Evolutionary conservation across 2,329 filamentous ascomycete species (phyloP).

Genomic region (Fusarium torreyae): DNA sequence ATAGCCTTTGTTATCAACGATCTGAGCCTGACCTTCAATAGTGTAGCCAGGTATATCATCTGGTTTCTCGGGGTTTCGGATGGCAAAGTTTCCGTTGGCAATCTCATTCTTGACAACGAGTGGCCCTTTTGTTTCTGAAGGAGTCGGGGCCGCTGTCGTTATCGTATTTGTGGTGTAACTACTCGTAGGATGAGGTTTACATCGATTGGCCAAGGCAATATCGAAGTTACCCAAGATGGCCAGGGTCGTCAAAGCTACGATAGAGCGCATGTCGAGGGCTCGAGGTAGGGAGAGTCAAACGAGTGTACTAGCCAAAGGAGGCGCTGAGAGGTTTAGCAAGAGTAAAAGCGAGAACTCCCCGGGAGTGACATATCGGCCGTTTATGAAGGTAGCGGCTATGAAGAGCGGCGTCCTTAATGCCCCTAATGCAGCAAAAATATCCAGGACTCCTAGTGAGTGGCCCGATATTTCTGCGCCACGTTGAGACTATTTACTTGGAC

Average conservation of each 20-base stretch:
- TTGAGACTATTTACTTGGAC: slow-evolving; percentile 1
- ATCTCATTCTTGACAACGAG: slow-evolving; percentile 19
- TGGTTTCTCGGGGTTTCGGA: background rate
- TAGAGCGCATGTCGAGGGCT: slow-evolving; percentile 17
- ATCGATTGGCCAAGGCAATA: background rate
- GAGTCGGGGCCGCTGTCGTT: background rate
- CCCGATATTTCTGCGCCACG: background rate
- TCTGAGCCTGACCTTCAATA: background rate
- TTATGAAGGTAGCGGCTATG: background rate
- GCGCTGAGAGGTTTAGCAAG: background rate
- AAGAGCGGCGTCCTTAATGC: background rate
- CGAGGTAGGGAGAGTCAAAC: background rate
- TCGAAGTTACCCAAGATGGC: background rate
- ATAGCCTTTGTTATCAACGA: slow-evolving; percentile 12
- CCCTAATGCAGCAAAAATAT: background rate
- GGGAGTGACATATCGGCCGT: background rate
- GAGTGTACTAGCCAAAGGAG: background rate
- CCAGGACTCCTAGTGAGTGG: background rate
- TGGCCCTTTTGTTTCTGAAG: background rate
- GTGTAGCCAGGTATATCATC: slow-evolving; percentile 2
- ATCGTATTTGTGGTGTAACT: background rate
- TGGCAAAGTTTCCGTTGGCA: slow-evolving; percentile 15
- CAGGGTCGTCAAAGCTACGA: background rate
- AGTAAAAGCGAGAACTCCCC: rapidly evolving
- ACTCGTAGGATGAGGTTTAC: slow-evolving; percentile 7